A percentile compares a stretch with the other conserved stretches of the same genome.
Evolutionary conservation across 2,329 filamentous ascomycete genomes (phyloP).

Genomic region (Chalara sp.): DNA sequence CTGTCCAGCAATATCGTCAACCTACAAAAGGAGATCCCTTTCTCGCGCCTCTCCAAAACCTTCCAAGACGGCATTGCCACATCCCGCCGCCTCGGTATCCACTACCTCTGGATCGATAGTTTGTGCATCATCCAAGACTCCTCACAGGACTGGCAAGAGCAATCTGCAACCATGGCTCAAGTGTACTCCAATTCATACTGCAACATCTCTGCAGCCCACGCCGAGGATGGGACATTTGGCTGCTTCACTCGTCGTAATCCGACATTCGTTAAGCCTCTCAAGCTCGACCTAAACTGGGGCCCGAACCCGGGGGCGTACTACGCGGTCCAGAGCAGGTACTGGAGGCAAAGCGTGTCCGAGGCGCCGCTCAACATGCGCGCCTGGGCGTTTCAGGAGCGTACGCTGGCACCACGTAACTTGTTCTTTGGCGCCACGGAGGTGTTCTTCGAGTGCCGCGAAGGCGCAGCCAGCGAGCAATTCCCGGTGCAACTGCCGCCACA

Average conservation of each 20-base stretch:
- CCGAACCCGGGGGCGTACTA: neutral
- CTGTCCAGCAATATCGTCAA: neutral
- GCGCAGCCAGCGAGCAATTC: neutral
- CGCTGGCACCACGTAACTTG: constrained; percentile 15
- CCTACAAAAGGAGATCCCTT: neutral
- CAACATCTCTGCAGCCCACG: constrained; percentile 3
- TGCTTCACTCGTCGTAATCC: constrained; percentile 1
- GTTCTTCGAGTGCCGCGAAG: constrained; percentile 15
- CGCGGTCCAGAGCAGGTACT: neutral
- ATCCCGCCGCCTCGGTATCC: neutral
- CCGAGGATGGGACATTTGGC: constrained; percentile 1
- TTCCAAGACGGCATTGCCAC: constrained; percentile 5
- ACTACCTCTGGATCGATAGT: constrained; percentile 9
- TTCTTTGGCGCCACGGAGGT: constrained; percentile 16
- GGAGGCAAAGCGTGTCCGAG: neutral
- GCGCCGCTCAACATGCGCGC: constrained; percentile 7
- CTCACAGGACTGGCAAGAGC: neutral
- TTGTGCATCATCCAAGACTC: constrained; percentile 8
- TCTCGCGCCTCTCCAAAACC: constrained; percentile 1
- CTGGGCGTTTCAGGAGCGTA: constrained; percentile 19
- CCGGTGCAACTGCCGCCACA: neutral
- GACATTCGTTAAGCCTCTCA: neutral
- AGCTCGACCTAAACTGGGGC: neutral
- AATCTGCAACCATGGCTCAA: constrained; percentile 2
- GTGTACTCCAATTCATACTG: constrained; percentile 3